Evolutionary conservation across 2,329 filamentous ascomycete genomes (phyloP).

Genomic region (Xylariaceae sp.): DNA sequence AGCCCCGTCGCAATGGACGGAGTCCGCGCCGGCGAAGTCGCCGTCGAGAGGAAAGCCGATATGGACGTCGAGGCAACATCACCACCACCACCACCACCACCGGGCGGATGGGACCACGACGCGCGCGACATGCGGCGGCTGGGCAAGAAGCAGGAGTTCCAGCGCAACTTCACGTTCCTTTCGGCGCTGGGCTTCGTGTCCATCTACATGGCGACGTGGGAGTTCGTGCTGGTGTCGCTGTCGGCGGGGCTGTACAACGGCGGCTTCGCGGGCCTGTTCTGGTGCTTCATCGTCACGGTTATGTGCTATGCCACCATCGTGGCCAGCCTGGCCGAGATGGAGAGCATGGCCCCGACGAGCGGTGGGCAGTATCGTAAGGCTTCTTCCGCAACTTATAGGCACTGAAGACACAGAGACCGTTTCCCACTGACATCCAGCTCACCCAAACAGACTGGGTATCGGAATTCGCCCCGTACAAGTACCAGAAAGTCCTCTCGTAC

Average conservation of each 20-base stretch:
- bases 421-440: too few species aligned
- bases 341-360: constrained; percentile 5
- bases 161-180: constrained; percentile 12
- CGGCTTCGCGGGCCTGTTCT: constrained; percentile 17
- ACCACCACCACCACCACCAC: too few species aligned
- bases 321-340: constrained; percentile 9
- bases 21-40: too few species aligned
- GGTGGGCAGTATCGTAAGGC: too few species aligned
- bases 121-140: constrained; percentile 6
- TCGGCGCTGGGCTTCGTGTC: constrained; percentile 16
- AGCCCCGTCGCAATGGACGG: too few species aligned
- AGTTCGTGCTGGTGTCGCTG: constrained; percentile 14
- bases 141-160: constrained; percentile 13
- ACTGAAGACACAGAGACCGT: too few species aligned
- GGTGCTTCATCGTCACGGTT: constrained; percentile 14
- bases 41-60: too few species aligned
- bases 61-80: too few species aligned
- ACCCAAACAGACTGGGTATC: constrained; percentile 7
- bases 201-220: constrained; percentile 20
- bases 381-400: too few species aligned
- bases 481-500: constrained; percentile 7
- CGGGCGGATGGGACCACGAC: too few species aligned
- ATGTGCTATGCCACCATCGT: constrained; percentile 12
- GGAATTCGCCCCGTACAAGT: constrained; percentile 3
- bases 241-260: constrained; percentile 10